These are phyloP conservation scores for Polyplosphaeria fusca DNA, from an alignment of 495 filamentous ascomycete species.

Conservation along the genomic window DNA sequence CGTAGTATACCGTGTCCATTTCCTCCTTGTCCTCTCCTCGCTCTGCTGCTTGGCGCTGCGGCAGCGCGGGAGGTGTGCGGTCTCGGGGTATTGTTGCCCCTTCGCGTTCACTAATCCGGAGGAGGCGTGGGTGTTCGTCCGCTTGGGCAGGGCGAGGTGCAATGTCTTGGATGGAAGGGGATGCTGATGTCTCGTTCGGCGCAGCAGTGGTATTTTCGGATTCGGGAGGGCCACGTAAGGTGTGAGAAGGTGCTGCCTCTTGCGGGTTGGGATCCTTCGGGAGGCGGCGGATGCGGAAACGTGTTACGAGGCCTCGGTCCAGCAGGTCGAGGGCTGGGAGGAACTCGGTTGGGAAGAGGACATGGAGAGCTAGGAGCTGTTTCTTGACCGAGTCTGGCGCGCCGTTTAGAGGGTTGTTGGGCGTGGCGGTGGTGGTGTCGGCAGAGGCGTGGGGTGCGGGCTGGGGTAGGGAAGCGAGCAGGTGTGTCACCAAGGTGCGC, in stretches of 20 bases:
- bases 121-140: background rate
- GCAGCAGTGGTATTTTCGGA: background rate
- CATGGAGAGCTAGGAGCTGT: slow-evolving; percentile 59
- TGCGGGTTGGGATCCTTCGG: background rate
- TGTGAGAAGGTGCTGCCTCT: background rate
- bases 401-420: slow-evolving; percentile 20
- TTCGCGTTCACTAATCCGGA: background rate
- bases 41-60: background rate
- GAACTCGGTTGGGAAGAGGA: slow-evolving; percentile 58
- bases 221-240: background rate
- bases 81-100: background rate
- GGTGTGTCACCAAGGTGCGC: slow-evolving; percentile 30
- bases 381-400: slow-evolving; percentile 20
- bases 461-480: slow-evolving; percentile 19
- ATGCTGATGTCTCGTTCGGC: slow-evolving; percentile 4
- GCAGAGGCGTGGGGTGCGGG: background rate
- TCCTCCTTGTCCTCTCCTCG: background rate
- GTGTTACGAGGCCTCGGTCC: slow-evolving; percentile 65
- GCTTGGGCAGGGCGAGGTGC: background rate
- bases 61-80: background rate
- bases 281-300: slow-evolving; percentile 30
- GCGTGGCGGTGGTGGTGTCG: background rate
- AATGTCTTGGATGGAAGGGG: background rate
- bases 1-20: slow-evolving; percentile 44
- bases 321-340: slow-evolving; percentile 80